phyloP scores from a whole-genome alignment of 495 filamentous ascomycete genomes.

The Podospora anserina region DNA sequence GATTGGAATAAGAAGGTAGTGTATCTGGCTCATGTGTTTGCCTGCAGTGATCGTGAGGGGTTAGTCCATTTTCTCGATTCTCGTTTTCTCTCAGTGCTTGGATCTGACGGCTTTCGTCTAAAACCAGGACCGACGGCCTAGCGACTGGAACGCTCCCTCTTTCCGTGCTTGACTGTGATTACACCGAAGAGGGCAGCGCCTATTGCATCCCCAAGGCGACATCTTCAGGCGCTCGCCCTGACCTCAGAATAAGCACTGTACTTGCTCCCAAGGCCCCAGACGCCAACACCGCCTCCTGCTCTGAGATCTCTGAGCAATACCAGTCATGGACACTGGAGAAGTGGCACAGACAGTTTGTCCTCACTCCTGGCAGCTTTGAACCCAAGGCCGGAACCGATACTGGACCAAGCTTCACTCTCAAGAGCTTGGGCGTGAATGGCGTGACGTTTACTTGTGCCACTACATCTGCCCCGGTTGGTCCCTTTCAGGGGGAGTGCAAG shows the following conservation, averaged over 20 bases:
- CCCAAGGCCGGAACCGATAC: conserved; percentile 23
- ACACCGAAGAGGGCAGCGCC: conserved; percentile 19
- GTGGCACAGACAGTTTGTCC: conserved; percentile 33
- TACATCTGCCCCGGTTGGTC: conserved; percentile 1
- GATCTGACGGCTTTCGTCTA: not conserved
- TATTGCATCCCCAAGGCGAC: conserved; percentile 30
- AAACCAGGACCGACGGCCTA: conserved; percentile 30
- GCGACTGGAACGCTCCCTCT: conserved; percentile 34
- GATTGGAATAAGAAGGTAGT: conserved; percentile 40
- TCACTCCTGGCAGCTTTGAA: conserved; percentile 27
- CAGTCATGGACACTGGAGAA: conserved; percentile 40
- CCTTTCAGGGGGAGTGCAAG: not conserved
- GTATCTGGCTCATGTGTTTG: conserved; percentile 39
- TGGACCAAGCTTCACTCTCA: conserved; percentile 38
- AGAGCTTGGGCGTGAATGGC: conserved; percentile 25
- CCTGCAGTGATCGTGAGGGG: conserved; percentile 38
- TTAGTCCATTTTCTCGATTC: conserved; percentile 19
- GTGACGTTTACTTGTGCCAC: conserved; percentile 29
- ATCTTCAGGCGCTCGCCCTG: conserved; percentile 14
- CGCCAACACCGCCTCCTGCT: conserved; percentile 24
- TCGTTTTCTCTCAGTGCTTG: not conserved
- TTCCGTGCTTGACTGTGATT: conserved; percentile 33
- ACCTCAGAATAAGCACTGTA: conserved; percentile 26
- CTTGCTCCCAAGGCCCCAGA: conserved; percentile 10
- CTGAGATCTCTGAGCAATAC: conserved; percentile 26